Base-by-base conservation (phyloP, 352 stramenopile genomes). In the Globisporangium paroecandrum region DNA sequence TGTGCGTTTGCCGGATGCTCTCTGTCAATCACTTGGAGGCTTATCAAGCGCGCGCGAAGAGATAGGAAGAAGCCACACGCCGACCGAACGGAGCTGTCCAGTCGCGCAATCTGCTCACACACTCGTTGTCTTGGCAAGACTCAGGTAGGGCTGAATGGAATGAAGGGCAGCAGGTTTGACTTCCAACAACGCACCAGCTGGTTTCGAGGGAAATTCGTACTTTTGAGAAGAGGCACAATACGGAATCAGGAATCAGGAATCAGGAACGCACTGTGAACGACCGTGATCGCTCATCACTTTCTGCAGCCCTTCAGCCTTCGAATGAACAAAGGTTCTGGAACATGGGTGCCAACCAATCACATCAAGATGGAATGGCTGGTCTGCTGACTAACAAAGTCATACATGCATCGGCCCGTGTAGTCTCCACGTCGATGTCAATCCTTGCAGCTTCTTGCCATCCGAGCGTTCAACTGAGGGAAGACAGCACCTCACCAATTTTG, bases 61-160 rank as follows among this genome's bases (percentile, higher is more conserved):
- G 55, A n/a, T 27, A 24, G 13, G 25, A 38, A 60, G 55, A 34
- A n/a, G 29, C 20, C 13, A 27, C 5, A 20, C 55, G 8, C 1
- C 25, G 18, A 27, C 27, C 34, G 27, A 43, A 43, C 38, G 38
- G 38, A 41, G 18, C 18, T 60, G 27, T 34, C 20, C 38, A 43
- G 5, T 8, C 47, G n/a, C 47, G 27, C 27, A 25, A 22, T 54
- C 20, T 25, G 47, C 38, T 46, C 38, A 18, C 38, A 20, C 38
- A 20, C 38, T 18, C 15, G 3, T 18, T 46, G 38, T 46, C 13
- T 15, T 46, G 38, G 32, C 38, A 46, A 46, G 38, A 46, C 38
- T 18, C 38, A 46, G 12, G 38, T 3, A 15, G 34, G 38, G 55
- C 27, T 60, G 55, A 60, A 60, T 60, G 55, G 55, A 60, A 60